Evolutionary conservation across 495 filamentous ascomycete genomes (phyloP).

Genomic region (Neurospora terricola): DNA sequence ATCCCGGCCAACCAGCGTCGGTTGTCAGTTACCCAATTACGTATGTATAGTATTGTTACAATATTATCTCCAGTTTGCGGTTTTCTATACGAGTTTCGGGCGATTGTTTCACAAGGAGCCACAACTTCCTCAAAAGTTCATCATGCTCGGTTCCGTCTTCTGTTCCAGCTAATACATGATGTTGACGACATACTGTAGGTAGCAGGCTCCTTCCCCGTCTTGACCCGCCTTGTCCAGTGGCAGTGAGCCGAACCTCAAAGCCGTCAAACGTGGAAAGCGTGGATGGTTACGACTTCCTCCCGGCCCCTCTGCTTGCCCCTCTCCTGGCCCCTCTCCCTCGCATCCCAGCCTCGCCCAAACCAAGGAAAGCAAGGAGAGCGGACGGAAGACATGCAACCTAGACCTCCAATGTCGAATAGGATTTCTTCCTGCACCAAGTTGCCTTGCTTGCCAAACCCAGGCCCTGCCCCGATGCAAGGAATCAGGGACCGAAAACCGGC

Average conservation of each 20-base stretch:
- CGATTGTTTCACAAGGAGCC: background rate
- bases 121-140: background rate
- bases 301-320: background rate
- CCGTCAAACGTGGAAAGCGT: background rate
- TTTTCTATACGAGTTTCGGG: background rate
- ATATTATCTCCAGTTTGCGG: background rate
- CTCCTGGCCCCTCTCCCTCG: background rate
- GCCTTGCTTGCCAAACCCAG: background rate
- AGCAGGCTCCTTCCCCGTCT: background rate
- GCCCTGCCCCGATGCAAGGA: background rate
- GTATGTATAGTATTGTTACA: background rate
- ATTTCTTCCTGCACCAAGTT: background rate
- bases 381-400: background rate
- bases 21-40: background rate
- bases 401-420: background rate
- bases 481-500: background rate
- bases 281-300: background rate
- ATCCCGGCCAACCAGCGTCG: background rate
- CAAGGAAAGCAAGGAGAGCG: background rate
- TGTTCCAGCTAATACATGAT: background rate
- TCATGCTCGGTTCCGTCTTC: background rate
- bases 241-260: background rate
- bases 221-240: background rate
- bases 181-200: background rate
- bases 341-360: background rate